phyloP scores from a whole-genome alignment of 2,329 filamentous ascomycete genomes.

The Alternaria alternata region DNA sequence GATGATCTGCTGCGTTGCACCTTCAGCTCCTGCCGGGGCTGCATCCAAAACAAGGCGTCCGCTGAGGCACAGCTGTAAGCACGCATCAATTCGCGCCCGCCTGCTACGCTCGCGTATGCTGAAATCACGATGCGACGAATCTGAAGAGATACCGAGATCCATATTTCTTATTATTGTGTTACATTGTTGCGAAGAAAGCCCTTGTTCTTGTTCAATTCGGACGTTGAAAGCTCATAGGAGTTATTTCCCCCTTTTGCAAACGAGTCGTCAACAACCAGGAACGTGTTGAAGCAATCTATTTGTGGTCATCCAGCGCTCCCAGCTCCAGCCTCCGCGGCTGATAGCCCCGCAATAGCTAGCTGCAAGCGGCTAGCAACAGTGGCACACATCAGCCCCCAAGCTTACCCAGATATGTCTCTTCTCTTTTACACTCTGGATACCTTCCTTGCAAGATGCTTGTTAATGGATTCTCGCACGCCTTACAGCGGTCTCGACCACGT shows the following conservation, averaged over 20 bases:
- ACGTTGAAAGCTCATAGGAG: not conserved
- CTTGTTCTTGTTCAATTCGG: not conserved
- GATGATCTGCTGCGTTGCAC: not conserved
- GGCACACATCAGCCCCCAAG: not conserved
- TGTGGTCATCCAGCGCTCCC: not conserved
- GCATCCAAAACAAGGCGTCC: slow-evolving; percentile 4
- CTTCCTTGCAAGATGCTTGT: not conserved
- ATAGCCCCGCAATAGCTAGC: not conserved
- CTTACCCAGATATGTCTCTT: not conserved
- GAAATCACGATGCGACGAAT: not conserved
- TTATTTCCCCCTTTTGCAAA: not conserved
- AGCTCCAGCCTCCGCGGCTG: not conserved
- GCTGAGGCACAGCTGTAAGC: slow-evolving; percentile 14
- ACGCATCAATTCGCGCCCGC: not conserved
- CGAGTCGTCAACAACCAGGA: not conserved
- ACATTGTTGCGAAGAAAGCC: not conserved
- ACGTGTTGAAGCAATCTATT: not conserved
- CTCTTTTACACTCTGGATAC: not conserved
- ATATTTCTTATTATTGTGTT: not conserved
- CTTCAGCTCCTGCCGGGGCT: slow-evolving; percentile 5
- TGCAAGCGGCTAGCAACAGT: not conserved
- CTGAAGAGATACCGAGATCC: not conserved
- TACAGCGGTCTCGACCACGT: not conserved
- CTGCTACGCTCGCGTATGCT: not conserved
- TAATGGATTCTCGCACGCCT: not conserved